Evolutionary conservation across 495 filamentous ascomycete species (phyloP).

Genomic region (Platismatia glauca): DNA sequence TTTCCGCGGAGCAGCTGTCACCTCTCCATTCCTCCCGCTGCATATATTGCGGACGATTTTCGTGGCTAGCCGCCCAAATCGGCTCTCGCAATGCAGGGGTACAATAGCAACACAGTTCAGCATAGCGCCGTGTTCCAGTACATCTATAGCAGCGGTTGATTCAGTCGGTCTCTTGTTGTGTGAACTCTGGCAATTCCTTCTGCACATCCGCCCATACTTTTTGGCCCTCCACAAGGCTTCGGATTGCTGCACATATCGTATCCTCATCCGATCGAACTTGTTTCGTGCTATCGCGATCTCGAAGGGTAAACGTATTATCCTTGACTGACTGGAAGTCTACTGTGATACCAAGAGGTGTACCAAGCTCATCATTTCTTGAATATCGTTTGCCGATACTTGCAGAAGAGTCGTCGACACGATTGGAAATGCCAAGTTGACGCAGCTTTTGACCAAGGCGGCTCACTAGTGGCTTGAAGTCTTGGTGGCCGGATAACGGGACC

Average conservation of each 20-base stretch:
- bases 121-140: neutral
- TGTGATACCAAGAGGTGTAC: constrained; percentile 58
- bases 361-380: constrained; percentile 58
- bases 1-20: constrained; percentile 2
- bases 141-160: neutral
- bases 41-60: neutral
- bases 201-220: constrained; percentile 58
- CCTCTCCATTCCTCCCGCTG: neutral
- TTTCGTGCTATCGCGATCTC: constrained; percentile 58
- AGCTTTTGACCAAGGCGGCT: constrained; percentile 43
- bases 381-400: constrained; percentile 65
- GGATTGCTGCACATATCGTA: constrained; percentile 54
- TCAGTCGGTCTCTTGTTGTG: constrained; percentile 46
- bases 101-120: neutral
- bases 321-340: constrained; percentile 62
- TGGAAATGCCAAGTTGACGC: constrained; percentile 50
- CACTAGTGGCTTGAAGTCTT: constrained; percentile 49
- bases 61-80: constrained; percentile 1
- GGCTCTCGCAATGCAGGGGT: neutral
- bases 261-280: constrained; percentile 59
- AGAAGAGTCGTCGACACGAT: constrained; percentile 55
- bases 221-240: constrained; percentile 49
- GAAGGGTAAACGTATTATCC: constrained; percentile 58
- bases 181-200: constrained; percentile 55
- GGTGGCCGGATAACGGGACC: constrained; percentile 53